Evolutionary conservation across 176 grass and related monocot species (phyloP).

Genomic region (Eragrostis nindensis): DNA sequence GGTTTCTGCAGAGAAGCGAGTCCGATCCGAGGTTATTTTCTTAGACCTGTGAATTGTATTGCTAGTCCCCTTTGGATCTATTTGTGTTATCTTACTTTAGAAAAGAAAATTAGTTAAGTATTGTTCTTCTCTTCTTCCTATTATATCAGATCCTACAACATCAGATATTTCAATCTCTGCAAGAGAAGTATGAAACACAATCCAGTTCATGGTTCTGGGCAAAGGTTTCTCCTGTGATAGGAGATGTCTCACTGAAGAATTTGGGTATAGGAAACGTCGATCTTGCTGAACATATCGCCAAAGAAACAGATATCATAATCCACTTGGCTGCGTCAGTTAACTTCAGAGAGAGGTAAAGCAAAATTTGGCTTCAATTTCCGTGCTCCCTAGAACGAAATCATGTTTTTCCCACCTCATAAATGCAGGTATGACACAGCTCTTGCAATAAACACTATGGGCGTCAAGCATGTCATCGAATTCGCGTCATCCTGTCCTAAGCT

Average conservation of each 20-base stretch:
- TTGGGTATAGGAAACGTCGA: slow-evolving; percentile 21
- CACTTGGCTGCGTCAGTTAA: slow-evolving; percentile 26
- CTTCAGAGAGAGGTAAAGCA: slow-evolving; percentile 40
- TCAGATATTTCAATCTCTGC: slow-evolving; percentile 19
- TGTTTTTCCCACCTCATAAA: not conserved
- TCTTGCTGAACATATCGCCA: not conserved
- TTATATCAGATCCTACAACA: slow-evolving; percentile 20
- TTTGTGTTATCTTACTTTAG: too few relatives aligned
- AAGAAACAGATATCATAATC: slow-evolving; percentile 34
- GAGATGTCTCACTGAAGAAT: slow-evolving; percentile 27
- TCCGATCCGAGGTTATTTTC: slow-evolving; percentile 10
- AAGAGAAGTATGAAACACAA: slow-evolving; percentile 6
- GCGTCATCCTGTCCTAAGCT: not conserved
- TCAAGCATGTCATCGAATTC: not conserved
- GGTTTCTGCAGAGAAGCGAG: not conserved
- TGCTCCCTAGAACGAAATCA: not conserved
- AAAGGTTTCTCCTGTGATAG: slow-evolving; percentile 26
- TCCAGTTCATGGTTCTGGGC: slow-evolving; percentile 38
- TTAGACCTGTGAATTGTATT: not conserved
- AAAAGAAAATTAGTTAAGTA: too few relatives aligned
- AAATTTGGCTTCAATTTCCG: not conserved
- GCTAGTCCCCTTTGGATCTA: not conserved
- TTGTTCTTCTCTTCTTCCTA: not conserved
- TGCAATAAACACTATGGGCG: slow-evolving; percentile 19
- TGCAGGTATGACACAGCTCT: slow-evolving; percentile 20